Percentiles rank a stretch among this genome's conserved stretches.
phyloP scores from a whole-genome alignment of 2,329 filamentous ascomycete species.

The Cladobotryum mycophilum region DNA sequence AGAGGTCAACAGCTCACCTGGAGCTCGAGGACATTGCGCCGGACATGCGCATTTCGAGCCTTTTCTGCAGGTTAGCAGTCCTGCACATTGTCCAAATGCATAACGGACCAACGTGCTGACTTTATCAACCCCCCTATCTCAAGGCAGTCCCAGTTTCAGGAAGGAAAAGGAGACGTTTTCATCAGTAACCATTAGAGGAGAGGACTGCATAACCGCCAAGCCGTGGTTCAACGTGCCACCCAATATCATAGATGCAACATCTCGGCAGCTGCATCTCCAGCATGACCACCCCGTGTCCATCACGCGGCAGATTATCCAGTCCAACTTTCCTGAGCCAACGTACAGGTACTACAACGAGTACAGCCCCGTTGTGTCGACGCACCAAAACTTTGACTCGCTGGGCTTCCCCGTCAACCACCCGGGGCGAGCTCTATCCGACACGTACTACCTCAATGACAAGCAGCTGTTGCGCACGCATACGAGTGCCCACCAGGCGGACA shows the following conservation, averaged over 20 bases:
- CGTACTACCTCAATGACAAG: constrained; percentile 84
- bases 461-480: constrained; percentile 91
- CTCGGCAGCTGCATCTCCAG: constrained; percentile 80
- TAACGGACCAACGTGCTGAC: no score
- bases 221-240: constrained; percentile 78
- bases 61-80: constrained; percentile 18
- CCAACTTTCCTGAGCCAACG: constrained; percentile 66
- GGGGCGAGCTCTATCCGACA: constrained; percentile 81
- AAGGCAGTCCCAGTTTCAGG: not conserved
- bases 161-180: constrained; percentile 16
- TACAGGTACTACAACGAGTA: constrained; percentile 74
- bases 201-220: constrained; percentile 59
- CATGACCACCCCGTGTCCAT: constrained; percentile 85
- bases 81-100: not conserved
- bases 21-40: constrained; percentile 18
- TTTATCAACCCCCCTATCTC: not conserved
- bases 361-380: constrained; percentile 75
- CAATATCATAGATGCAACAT: constrained; percentile 67
- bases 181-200: constrained; percentile 54
- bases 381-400: constrained; percentile 94
- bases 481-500: constrained; percentile 82
- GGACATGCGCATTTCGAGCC: constrained; percentile 17
- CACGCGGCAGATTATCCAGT: constrained; percentile 87
- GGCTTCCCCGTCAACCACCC: constrained; percentile 85
- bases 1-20: constrained; percentile 18